A percentile compares a stretch with the other conserved stretches of the same genome.
These are phyloP conservation scores for Phoma sp. DNA, from an alignment of 2,329 filamentous ascomycete species.

Conservation along the genomic window DNA sequence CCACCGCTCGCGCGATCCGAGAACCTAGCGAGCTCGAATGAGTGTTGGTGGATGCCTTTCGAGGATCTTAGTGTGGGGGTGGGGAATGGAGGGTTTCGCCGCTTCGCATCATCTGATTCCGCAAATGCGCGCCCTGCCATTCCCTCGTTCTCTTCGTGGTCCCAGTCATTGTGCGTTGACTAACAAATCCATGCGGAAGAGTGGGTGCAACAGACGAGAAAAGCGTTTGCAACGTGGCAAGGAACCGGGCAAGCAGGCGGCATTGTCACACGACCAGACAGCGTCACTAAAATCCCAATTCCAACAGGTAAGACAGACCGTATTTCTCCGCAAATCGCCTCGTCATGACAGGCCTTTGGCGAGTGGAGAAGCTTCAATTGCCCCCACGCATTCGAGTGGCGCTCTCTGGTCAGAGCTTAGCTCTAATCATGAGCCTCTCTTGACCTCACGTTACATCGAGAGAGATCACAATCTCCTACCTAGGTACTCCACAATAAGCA, in stretches of 20 bases:
- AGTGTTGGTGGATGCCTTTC: slow-evolving; percentile 43
- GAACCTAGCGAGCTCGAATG: slow-evolving; percentile 39
- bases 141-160: slow-evolving; percentile 36
- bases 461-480: not conserved
- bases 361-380: slow-evolving; percentile 6
- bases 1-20: slow-evolving; percentile 42
- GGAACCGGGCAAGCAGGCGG: not conserved
- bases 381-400: slow-evolving; percentile 38
- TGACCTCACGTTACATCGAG: slow-evolving; percentile 16
- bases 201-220: slow-evolving; percentile 32
- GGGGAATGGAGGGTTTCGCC: slow-evolving; percentile 29
- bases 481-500: slow-evolving; percentile 4
- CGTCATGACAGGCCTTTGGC: slow-evolving; percentile 1
- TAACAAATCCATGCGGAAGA: slow-evolving; percentile 27
- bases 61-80: slow-evolving; percentile 48
- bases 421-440: slow-evolving; percentile 23
- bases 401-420: slow-evolving; percentile 23
- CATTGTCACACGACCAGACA: slow-evolving; percentile 10
- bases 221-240: slow-evolving; percentile 44
- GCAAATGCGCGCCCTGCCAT: slow-evolving; percentile 21
- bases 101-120: slow-evolving; percentile 48
- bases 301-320: not conserved
- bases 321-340: not conserved
- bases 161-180: slow-evolving; percentile 32
- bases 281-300: not conserved